Conservation (phyloP, 73 alveolate species). For the Urostyla sp. region DNA sequence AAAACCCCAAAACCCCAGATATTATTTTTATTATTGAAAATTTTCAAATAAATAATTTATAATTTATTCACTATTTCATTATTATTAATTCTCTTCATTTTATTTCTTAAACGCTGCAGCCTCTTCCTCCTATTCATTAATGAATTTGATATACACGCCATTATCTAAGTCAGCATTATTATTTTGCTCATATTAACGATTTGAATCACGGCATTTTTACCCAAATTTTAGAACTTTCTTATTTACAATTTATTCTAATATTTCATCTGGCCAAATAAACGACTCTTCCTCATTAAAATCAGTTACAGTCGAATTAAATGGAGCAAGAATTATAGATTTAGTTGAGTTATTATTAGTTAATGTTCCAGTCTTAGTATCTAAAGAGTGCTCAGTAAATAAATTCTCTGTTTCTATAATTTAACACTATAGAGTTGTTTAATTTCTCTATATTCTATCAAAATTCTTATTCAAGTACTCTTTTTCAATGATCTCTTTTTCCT, state of each 20-base stretch:
- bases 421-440: neutral
- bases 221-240: conserved; percentile 62
- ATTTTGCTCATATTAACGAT: conserved; percentile 80
- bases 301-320: conserved; percentile 74
- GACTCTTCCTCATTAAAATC: conserved; percentile 54
- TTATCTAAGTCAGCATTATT: conserved; percentile 85
- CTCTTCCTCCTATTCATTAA: neutral
- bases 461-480: conserved; percentile 51
- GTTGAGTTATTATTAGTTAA: conserved; percentile 50
- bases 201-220: conserved; percentile 68
- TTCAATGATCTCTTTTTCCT: conserved; percentile 53
- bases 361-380: conserved; percentile 74
- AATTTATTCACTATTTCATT: neutral
- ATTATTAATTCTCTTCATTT: neutral
- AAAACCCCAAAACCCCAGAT: too few species aligned
- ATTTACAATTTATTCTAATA: neutral
- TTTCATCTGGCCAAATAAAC: conserved; percentile 60
- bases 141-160: conserved; percentile 70
- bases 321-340: conserved; percentile 79
- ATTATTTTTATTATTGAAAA: too few species aligned
- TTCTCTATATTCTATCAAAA: conserved; percentile 13
- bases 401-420: conserved; percentile 30
- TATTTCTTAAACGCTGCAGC: neutral
- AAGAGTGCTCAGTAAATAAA: conserved; percentile 68
- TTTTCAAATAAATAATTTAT: neutral